These are phyloP conservation scores for Gossypium arboreum DNA, from an alignment of 345 rosid species.

Conservation along the genomic window DNA sequence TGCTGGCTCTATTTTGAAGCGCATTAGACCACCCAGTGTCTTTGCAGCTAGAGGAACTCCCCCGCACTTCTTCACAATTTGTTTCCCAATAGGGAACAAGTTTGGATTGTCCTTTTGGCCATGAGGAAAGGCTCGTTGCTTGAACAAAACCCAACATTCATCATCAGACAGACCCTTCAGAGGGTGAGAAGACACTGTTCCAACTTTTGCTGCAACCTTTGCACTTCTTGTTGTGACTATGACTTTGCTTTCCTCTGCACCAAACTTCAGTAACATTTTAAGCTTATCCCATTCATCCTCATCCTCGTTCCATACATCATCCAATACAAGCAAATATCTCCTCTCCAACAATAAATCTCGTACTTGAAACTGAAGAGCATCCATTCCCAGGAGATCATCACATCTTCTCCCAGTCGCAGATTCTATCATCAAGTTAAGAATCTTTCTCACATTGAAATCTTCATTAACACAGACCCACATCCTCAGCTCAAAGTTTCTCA, in stretches of 20 bases:
- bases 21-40: constrained; percentile 22
- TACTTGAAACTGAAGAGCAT: constrained; percentile 19
- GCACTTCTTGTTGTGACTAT: neutral
- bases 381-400: constrained; percentile 17
- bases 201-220: neutral
- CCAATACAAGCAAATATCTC: constrained; percentile 6
- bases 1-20: constrained; percentile 14
- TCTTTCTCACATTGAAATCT: constrained; percentile 16
- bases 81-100: constrained; percentile 16
- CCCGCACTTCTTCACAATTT: constrained; percentile 20
- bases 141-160: constrained; percentile 24
- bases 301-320: constrained; percentile 12
- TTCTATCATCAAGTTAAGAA: constrained; percentile 11
- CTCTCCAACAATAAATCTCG: neutral
- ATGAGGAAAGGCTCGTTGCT: constrained; percentile 16
- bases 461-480: constrained; percentile 20
- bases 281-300: constrained; percentile 6
- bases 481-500: constrained; percentile 9
- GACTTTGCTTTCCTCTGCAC: neutral
- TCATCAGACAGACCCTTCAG: constrained; percentile 15
- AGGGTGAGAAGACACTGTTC: constrained; percentile 8
- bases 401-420: constrained; percentile 3
- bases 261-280: neutral
- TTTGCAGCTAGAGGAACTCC: constrained; percentile 27
- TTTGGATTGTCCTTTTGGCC: neutral